Evolutionary conservation across 192 early-diverging fungal species (phyloP), one percentile per base, ranked within the genome.

Genomic region (Entrophospora sp.): DNA sequence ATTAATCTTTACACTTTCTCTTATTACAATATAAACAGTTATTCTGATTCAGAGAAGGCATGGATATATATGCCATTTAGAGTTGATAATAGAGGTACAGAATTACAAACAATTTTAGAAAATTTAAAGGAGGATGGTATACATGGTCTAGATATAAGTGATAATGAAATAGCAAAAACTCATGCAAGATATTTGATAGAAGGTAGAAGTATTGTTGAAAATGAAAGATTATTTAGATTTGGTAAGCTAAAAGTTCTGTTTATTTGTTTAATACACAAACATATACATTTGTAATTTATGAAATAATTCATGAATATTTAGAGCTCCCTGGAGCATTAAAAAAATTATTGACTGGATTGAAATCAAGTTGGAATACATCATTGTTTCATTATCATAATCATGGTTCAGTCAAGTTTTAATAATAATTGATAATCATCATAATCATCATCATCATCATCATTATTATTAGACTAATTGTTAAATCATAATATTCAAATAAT

Each of bases 341-440:
- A 18, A 87, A 91, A 69, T 98, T 99, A 73, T 77, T 99, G 36
- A 59, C 73, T 24, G 84, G 85, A 9, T 64, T 97, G 35, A 66
- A 72, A 24, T 79, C 84, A 38, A 77, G 67, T 35, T 90, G 83
- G 86, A 88, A 88, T 74, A 88, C 94, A 16, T 87, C 91, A 18
- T 79, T 97, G 28, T 98, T 97, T 81, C 95, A 98, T 76, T 97
- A 98, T 78, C 82, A 95, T 52, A 95, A 98, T 75, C 90, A 94
- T 77, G 97, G 97, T 32, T 89, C 85, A 48, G 82, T 37, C 43
- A 60, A 7, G 25, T n/a, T 36, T 20, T n/a, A 36, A 34, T 34
- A 59, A 36, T 35, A 45, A 40, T 18, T n/a, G 9, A 37, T 31
- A 14, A 28, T 0, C 6, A 38, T 25, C 20, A 4, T 51, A 13